Evolutionary conservation across 2,329 filamentous ascomycete genomes (phyloP).

Genomic region (Penicillium oxalicum): DNA sequence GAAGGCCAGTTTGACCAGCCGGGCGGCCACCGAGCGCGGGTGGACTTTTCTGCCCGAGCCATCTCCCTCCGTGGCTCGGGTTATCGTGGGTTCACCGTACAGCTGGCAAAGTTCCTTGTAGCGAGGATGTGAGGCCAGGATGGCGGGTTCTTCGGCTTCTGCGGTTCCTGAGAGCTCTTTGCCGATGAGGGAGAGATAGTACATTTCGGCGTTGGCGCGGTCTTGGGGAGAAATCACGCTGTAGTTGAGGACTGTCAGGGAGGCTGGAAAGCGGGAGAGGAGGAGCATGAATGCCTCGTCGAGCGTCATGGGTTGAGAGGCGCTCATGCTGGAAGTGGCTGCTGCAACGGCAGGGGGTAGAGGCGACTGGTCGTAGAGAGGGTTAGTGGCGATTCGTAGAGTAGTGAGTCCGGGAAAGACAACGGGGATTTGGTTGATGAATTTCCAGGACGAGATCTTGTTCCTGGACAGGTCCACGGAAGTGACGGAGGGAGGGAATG

Average conservation of each 20-base stretch:
- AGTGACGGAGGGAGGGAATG: conserved; percentile 51
- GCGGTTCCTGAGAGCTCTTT: conserved; percentile 56
- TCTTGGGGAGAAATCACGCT: conserved; percentile 64
- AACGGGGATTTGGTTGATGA: conserved; percentile 62
- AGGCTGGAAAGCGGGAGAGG: conserved; percentile 61
- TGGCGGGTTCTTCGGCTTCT: conserved; percentile 41
- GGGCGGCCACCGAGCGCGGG: conserved; percentile 73
- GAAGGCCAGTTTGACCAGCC: conserved; percentile 61
- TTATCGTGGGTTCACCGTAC: conserved; percentile 66
- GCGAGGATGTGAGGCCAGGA: conserved; percentile 62
- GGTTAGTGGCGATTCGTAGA: conserved; percentile 79
- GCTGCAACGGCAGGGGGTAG: conserved; percentile 17
- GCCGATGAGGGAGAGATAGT: conserved; percentile 80
- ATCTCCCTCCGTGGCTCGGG: conserved; percentile 44
- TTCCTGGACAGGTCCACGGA: conserved; percentile 73
- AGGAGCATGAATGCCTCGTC: conserved; percentile 89
- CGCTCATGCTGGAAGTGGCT: conserved; percentile 31
- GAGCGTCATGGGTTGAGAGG: conserved; percentile 43
- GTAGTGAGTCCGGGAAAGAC: conserved; percentile 68
- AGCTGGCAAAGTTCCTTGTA: conserved; percentile 67
- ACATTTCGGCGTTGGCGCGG: conserved; percentile 81
- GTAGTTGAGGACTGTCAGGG: conserved; percentile 56
- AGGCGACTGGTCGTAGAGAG: conserved; percentile 59
- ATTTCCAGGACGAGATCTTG: conserved; percentile 61
- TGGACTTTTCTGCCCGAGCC: conserved; percentile 41